Evolutionary conservation across 129 eudicot genomes (phyloP).

Genomic region (Lactuca saligna): DNA sequence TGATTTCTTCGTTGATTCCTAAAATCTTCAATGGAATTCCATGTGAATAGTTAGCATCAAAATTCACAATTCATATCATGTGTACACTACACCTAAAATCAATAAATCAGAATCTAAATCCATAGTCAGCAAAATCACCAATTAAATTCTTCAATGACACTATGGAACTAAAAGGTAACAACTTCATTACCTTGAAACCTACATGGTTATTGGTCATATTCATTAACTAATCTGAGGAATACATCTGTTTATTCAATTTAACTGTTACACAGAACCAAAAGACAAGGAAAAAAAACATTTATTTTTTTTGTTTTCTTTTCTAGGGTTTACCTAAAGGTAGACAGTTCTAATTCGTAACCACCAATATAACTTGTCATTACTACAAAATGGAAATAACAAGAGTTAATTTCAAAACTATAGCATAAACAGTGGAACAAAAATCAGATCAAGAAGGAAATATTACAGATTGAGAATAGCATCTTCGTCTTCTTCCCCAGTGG

Average conservation of each 20-base stretch:
- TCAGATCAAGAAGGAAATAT: conserved; percentile 14
- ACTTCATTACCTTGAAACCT: conserved; percentile 69
- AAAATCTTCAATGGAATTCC: too few species aligned
- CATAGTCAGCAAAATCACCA: conserved; percentile 5
- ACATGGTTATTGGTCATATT: conserved; percentile 78
- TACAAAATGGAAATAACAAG: background rate
- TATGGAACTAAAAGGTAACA: background rate
- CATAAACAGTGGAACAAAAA: background rate
- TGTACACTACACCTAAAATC: background rate
- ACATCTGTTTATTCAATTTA: conserved; percentile 86
- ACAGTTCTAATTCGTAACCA: background rate
- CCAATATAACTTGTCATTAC: conserved; percentile 68
- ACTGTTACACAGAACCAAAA: conserved; percentile 40
- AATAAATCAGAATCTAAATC: background rate
- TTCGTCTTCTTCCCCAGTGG: conserved; percentile 81
- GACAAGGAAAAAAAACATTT: conserved; percentile 10
- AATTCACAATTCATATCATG: background rate
- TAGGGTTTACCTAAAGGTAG: too few species aligned
- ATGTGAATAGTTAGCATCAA: conserved; percentile 10
- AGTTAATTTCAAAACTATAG: background rate
- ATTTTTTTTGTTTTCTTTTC: background rate
- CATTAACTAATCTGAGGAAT: conserved; percentile 65
- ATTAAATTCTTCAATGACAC: background rate
- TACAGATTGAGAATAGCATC: conserved; percentile 76
- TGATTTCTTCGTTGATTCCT: too few species aligned